Base-by-base conservation (phyloP, 2,329 filamentous ascomycete genomes). In the Aspergillus phoenicis region DNA sequence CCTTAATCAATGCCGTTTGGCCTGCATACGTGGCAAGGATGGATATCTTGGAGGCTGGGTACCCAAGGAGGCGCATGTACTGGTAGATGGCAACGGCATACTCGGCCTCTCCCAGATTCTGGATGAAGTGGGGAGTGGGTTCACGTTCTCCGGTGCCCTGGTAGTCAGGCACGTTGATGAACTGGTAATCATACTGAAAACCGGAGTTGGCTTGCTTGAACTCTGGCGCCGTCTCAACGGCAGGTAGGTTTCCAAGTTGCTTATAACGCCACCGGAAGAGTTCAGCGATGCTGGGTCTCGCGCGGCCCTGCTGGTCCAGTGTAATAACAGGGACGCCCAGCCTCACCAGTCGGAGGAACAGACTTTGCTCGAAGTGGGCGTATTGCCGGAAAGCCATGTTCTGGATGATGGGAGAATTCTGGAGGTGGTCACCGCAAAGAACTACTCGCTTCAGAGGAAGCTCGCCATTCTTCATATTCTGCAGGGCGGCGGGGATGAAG, bases 31-130 rank as follows among this genome's bases (percentile, higher is more conserved):
- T 96, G 2, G 93, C 90, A 58, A 99, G 82, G 62, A 99, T 97
- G 52, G 87, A 91, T 70, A 99, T 97, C 72, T 89, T 86, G 41
- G 81, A 80, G 4, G 91, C 90, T 5, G 95, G 91, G 69, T 99
- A 99, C 17, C 94, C 95, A 4, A 99, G 86, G 20, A 99, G 82
- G 20, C 95, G 89, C 95, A 99, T 98, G 75, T 98, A 99, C 79
- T 97, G 93, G 78, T 89, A 99, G 30, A 99, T 84, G 3, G 95
- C 95, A 26, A 98, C 95, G 2, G 93, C 91, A 74, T 98, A 99
- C 78, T 99, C 96, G 2, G 95, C 95, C 78, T 99, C 95, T 51
- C 95, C 95, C 48, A 98, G 80, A 71, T 99, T 99, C 75, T 98
- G 94, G 58, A 98, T 89, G 75, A 97, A 99, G 77, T 98, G 94